Evolutionary conservation across 2,329 filamentous ascomycete species (phyloP).

Genomic region (Ascocoryne sarcoides): DNA sequence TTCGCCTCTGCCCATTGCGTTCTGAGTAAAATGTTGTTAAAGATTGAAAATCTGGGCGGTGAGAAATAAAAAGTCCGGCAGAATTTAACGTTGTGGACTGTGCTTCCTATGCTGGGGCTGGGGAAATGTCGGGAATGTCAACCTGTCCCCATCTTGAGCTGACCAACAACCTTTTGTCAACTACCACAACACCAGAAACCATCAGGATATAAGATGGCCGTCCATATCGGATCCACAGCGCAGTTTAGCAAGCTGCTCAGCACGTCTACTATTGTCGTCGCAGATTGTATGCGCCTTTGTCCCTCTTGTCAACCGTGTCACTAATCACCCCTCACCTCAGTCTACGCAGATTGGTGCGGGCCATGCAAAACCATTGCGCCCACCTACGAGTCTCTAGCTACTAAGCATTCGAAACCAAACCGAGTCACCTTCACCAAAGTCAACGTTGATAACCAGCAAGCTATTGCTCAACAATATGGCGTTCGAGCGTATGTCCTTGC

Average conservation of each 20-base stretch:
- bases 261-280: slow-evolving; percentile 70
- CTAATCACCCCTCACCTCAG: slow-evolving; percentile 43
- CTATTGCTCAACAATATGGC: slow-evolving; percentile 67
- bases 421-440: slow-evolving; percentile 87
- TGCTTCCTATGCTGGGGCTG: not conserved
- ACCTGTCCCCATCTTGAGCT: slow-evolving; percentile 1
- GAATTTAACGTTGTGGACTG: not conserved
- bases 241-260: slow-evolving; percentile 67
- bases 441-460: slow-evolving; percentile 75
- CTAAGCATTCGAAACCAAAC: slow-evolving; percentile 69
- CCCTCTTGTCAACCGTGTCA: slow-evolving; percentile 12
- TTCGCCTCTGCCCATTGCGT: slow-evolving; percentile 24
- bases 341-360: slow-evolving; percentile 92
- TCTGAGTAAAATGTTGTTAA: slow-evolving; percentile 4
- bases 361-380: slow-evolving; percentile 91
- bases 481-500: slow-evolving; percentile 56
- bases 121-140: no score
- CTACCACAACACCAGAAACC: slow-evolving; percentile 1
- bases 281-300: slow-evolving; percentile 63
- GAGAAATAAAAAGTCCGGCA: not conserved
- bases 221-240: slow-evolving; percentile 53
- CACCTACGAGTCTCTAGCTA: slow-evolving; percentile 74
- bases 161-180: not conserved
- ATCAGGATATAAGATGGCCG: slow-evolving; percentile 23
- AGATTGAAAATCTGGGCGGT: not conserved